Base-by-base conservation (phyloP, 345 rosid species). In the Gossypium longicalyx region DNA sequence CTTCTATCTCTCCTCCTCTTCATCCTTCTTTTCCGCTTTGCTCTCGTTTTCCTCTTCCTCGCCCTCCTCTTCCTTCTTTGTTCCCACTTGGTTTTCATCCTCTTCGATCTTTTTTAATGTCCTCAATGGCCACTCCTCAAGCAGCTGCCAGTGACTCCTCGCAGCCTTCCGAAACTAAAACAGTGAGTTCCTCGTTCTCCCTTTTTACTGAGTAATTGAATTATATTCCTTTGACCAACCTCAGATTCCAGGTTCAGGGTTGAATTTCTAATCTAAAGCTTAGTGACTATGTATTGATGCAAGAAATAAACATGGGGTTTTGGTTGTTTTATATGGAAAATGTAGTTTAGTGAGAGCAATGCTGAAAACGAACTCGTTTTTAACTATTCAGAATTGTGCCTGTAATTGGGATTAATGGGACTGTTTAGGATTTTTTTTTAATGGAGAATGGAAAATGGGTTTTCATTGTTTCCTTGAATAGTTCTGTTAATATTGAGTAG, bases 101-200 rank as follows among this genome's bases (percentile, higher is more conserved):
- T 86, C 75, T 74, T 67, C 84, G 73, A 71, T 67, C 78, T 70
- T 71, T 62, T 78, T 48, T 83, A 43, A 70, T 34, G 41, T 5
- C 76, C 11, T 78, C 85, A 72, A 89, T 89, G 94, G 67, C 86
- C 27, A 58, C 86, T 70, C 68, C 76, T 19, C 83, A 70, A 25
- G 72, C 85, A 69, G 71, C 85, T 71, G 71, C 74, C 73, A 13
- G 75, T 51, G 81, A 73, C 51, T 74, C 86, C 56, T 27, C 86
- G 45, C 84, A 73, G 0, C 78, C 87, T 19, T 53, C 89, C 34
- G 78, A 89, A 56, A 7, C 80, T 27, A 87, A 89, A 75, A 91
- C 93, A 83, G 94, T 86, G 58, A 41, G 76, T 43, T 1, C 67
- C 68, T 17, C 68, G 9, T 1, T 22, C 61, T 61, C 44, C 25